A percentile compares a stretch with the other conserved stretches of the same genome.
Evolutionary conservation across 345 rosid genomes (phyloP).

Genomic region (Arabis alpina): DNA sequence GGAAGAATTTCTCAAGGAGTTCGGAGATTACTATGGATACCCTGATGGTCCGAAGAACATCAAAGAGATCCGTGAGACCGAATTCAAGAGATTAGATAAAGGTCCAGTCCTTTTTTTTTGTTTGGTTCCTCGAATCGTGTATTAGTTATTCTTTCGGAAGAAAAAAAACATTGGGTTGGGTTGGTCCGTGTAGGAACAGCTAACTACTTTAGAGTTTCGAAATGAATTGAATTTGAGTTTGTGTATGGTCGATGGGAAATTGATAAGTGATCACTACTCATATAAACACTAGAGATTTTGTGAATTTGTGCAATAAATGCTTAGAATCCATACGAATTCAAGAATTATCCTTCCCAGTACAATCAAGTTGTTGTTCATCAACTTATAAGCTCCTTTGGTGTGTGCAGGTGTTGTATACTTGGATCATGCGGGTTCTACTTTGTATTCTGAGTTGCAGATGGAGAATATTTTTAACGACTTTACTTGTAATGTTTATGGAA

Average conservation of each 20-base stretch:
- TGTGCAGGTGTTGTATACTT: slow-evolving; percentile 73
- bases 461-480: slow-evolving; percentile 76
- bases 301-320: background rate
- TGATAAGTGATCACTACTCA: slow-evolving; percentile 13
- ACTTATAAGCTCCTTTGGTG: slow-evolving; percentile 20
- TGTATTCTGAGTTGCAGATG: slow-evolving; percentile 94
- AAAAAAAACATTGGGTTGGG: no score
- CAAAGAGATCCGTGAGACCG: slow-evolving; percentile 73
- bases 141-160: no score
- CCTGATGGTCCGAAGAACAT: slow-evolving; percentile 73
- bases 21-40: slow-evolving; percentile 77
- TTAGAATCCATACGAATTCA: slow-evolving; percentile 4
- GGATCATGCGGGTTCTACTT: slow-evolving; percentile 98
- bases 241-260: background rate
- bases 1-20: slow-evolving; percentile 70
- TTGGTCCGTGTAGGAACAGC: no score
- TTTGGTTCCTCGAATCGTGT: background rate
- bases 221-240: slow-evolving; percentile 14
- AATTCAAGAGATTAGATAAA: slow-evolving; percentile 76
- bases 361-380: slow-evolving; percentile 5
- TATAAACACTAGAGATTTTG: background rate
- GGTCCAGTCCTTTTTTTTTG: slow-evolving; percentile 38
- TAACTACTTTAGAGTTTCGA: no score
- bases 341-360: background rate
- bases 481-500: slow-evolving; percentile 67